Evolutionary conservation across 495 filamentous ascomycete species (phyloP).

Genomic region (Apiosordaria backusii): DNA sequence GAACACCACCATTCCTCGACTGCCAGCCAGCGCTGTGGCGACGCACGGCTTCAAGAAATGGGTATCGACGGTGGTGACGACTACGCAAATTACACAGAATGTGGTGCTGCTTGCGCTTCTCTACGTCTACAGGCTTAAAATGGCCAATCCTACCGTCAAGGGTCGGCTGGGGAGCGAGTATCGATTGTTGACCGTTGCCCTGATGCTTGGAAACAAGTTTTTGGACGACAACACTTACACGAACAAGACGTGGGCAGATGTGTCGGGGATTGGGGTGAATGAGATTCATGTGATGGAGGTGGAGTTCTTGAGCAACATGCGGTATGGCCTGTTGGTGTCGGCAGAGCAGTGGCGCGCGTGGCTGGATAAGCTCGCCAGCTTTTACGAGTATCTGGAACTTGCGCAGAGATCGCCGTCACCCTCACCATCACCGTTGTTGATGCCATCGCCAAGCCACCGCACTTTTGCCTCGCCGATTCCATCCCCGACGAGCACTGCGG

Average conservation of each 20-base stretch:
- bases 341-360: constrained; percentile 80
- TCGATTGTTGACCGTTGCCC: constrained; percentile 86
- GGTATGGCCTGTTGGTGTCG: constrained; percentile 85
- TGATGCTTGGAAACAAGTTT: constrained; percentile 99
- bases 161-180: constrained; percentile 94
- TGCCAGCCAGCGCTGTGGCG: constrained; percentile 68
- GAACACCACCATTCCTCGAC: constrained; percentile 42
- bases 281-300: constrained; percentile 99
- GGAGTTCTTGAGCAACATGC: constrained; percentile 97
- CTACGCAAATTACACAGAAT: constrained; percentile 95
- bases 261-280: constrained; percentile 87
- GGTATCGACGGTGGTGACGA: constrained; percentile 85
- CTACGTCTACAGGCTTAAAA: constrained; percentile 92
- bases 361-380: constrained; percentile 74
- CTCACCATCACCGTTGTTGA: constrained; percentile 34
- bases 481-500: constrained; percentile 41
- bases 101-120: constrained; percentile 87
- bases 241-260: constrained; percentile 99
- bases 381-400: constrained; percentile 73
- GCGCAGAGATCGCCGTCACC: constrained; percentile 33
- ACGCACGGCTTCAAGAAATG: constrained; percentile 83
- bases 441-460: constrained; percentile 37
- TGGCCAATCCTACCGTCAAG: constrained; percentile 77
- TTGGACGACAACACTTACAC: constrained; percentile 99
- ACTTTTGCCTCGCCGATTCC: constrained; percentile 41